Evolutionary conservation across 495 filamentous ascomycete species (phyloP).

Genomic region (Penicillium longicatenatum): DNA sequence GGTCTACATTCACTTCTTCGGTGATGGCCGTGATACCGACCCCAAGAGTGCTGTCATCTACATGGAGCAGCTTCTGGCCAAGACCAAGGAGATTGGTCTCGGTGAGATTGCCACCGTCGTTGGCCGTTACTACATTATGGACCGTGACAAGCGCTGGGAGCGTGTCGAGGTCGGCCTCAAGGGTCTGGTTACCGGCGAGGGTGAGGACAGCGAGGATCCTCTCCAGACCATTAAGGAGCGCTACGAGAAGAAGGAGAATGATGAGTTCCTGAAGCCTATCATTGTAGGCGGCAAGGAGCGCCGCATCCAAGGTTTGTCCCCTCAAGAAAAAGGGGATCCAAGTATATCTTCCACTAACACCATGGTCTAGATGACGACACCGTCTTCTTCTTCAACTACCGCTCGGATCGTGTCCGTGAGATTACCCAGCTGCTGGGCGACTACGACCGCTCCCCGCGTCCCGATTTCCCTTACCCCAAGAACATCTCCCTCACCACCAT

Average conservation of each 20-base stretch:
- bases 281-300: conserved; percentile 83
- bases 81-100: conserved; percentile 77
- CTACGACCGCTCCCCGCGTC: conserved; percentile 83
- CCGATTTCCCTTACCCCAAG: conserved; percentile 94
- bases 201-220: conserved; percentile 79
- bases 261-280: conserved; percentile 98
- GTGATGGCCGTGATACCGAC: conserved; percentile 96
- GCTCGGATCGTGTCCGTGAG: conserved; percentile 95
- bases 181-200: conserved; percentile 81
- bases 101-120: conserved; percentile 93
- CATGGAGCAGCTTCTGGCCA: conserved; percentile 79
- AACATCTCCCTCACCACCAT: conserved; percentile 91
- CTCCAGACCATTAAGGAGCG: conserved; percentile 84
- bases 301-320: conserved; percentile 72
- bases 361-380: conserved; percentile 72
- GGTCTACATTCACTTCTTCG: conserved; percentile 98
- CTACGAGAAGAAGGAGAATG: conserved; percentile 84
- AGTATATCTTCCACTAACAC: conserved; percentile 13
- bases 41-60: conserved; percentile 87
- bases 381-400: conserved; percentile 99
- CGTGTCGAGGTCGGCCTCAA: conserved; percentile 86
- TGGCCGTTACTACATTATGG: conserved; percentile 97
- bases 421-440: conserved; percentile 92
- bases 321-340: not conserved
- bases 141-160: conserved; percentile 99